phyloP scores from a whole-genome alignment of 2,329 filamentous ascomycete species.

The Pyrenophora graminea region DNA sequence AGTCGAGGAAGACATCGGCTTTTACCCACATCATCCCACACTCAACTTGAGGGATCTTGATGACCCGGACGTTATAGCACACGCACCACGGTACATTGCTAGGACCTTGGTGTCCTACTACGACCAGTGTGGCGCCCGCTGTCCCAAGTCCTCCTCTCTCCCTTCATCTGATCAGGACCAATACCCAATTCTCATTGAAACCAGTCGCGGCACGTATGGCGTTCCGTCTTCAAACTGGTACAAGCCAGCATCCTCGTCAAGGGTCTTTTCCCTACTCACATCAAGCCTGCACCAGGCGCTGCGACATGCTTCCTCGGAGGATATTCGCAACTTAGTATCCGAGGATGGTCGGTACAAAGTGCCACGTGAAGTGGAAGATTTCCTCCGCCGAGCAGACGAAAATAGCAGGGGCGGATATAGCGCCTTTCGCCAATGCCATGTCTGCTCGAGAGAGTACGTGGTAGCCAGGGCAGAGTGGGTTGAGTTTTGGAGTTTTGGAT shows the following conservation, averaged over 20 bases:
- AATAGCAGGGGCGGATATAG: conserved; percentile 21
- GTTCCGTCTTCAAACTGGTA: conserved; percentile 23
- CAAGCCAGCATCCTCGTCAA: conserved; percentile 14
- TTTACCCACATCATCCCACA: conserved; percentile 18
- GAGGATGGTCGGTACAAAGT: conserved; percentile 5
- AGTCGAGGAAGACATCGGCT: conserved; percentile 6
- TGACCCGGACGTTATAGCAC: background rate
- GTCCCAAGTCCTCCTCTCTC: conserved; percentile 17
- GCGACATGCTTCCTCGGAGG: background rate
- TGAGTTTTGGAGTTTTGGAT: conserved; percentile 31
- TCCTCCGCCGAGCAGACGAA: conserved; percentile 21
- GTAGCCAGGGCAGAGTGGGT: conserved; percentile 38
- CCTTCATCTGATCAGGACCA: conserved; percentile 9
- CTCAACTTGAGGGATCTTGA: background rate
- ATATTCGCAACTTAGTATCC: conserved; percentile 5
- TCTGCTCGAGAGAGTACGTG: conserved; percentile 35
- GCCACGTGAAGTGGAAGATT: conserved; percentile 13
- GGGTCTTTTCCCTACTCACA: conserved; percentile 22
- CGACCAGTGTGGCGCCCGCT: conserved; percentile 20
- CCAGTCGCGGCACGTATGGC: conserved; percentile 21
- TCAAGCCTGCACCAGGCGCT: conserved; percentile 21
- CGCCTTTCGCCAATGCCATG: conserved; percentile 30
- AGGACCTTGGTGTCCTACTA: conserved; percentile 29
- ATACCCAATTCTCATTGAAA: conserved; percentile 26
- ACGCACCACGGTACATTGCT: conserved; percentile 20